phyloP scores from a whole-genome alignment of 164 flowering plant genomes.

The Saururus chinensis region DNA sequence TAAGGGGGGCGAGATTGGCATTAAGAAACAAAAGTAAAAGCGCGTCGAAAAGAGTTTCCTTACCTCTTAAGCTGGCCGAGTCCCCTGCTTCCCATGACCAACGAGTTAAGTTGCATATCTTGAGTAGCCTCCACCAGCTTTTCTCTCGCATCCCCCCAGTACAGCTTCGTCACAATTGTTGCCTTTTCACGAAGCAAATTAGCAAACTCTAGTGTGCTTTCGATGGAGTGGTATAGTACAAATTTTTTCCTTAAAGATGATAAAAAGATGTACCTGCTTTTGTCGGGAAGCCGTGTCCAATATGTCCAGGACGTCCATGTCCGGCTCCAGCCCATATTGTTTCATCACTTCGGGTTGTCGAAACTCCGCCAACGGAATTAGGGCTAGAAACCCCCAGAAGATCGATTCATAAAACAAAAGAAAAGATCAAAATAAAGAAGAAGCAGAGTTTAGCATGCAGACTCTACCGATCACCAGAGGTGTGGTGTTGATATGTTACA shows the following conservation, averaged over 20 bases:
- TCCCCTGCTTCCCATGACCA: slow-evolving; percentile 74
- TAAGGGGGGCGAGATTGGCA: neutral
- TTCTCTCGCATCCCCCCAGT: slow-evolving; percentile 80
- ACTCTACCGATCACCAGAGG: neutral
- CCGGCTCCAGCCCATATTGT: slow-evolving; percentile 33
- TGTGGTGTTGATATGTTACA: neutral
- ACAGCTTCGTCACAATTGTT: slow-evolving; percentile 41
- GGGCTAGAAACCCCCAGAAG: slow-evolving; percentile 21
- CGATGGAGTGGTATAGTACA: too few species aligned
- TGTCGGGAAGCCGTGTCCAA: slow-evolving; percentile 41
- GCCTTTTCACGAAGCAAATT: slow-evolving; percentile 18
- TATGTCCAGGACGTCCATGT: slow-evolving; percentile 45
- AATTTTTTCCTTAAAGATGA: too few species aligned
- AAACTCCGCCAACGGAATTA: slow-evolving; percentile 55
- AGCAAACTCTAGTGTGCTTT: too few species aligned
- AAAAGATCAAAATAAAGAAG: neutral
- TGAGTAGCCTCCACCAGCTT: slow-evolving; percentile 34
- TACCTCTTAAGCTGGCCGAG: slow-evolving; percentile 48
- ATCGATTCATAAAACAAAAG: neutral
- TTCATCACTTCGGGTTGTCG: slow-evolving; percentile 35
- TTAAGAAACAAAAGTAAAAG: too few species aligned
- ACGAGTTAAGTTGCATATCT: slow-evolving; percentile 35
- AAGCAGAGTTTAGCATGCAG: too few species aligned
- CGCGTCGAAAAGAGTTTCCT: neutral
- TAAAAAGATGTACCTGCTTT: slow-evolving; percentile 28